Conservation (phyloP, 1,139 yeast genomes). For the Hansenula sp. region DNA sequence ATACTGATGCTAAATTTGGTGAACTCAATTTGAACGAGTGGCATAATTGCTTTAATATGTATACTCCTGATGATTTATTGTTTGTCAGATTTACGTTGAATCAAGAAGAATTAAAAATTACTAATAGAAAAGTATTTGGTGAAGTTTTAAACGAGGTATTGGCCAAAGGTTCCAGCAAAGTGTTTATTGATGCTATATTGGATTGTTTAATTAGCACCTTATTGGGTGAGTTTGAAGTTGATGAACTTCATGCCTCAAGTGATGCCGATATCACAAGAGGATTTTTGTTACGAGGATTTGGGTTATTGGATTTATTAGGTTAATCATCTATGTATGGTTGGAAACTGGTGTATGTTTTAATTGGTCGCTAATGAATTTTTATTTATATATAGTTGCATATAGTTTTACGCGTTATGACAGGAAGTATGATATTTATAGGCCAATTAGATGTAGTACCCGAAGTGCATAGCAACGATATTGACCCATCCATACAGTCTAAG, state of each 20-base stretch:
- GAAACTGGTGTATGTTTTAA: neutral
- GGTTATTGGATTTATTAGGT: neutral
- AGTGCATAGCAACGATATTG: too few relatives aligned
- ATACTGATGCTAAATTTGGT: constrained; percentile 29
- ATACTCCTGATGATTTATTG: constrained; percentile 22
- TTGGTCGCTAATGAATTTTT: neutral
- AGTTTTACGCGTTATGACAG: too few relatives aligned
- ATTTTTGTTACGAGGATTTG: neutral
- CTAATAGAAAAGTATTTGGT: constrained; percentile 29
- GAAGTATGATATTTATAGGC: neutral
- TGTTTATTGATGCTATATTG: constrained; percentile 28
- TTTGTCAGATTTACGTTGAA: constrained; percentile 25
- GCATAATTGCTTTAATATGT: constrained; percentile 29
- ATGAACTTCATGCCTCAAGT: constrained; percentile 22
- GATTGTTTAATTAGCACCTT: constrained; percentile 28
- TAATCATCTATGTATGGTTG: neutral
- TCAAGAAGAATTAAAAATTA: constrained; percentile 29
- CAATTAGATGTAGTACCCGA: too few relatives aligned
- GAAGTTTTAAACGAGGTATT: constrained; percentile 32
- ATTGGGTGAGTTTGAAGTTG: constrained; percentile 31
- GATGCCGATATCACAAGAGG: constrained; percentile 17
- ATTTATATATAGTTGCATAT: neutral
- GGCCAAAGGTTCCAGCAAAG: constrained; percentile 27
- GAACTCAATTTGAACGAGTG: constrained; percentile 31
- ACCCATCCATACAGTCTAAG: too few relatives aligned